These are phyloP conservation scores for Dalbergia cochinchinensis DNA, from an alignment of 306 rosid genomes.

Conservation along the genomic window DNA sequence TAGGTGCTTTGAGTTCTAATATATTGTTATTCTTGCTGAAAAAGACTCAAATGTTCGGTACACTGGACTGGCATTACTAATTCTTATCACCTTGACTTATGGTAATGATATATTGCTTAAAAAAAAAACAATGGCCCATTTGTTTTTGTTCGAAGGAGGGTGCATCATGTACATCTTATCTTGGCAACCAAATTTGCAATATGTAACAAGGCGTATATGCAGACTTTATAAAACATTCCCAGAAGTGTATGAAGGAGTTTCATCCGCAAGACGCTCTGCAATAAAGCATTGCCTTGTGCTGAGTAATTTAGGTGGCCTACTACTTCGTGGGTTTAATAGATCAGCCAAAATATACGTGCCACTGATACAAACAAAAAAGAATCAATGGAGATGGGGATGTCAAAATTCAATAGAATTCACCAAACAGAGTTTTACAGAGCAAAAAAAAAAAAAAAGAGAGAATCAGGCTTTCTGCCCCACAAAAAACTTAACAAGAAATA, in stretches of 20 bases:
- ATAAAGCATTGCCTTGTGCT: too few relatives aligned
- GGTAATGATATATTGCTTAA: not conserved
- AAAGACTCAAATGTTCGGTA: not conserved
- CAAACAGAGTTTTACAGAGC: constrained; percentile 19
- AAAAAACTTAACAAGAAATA: constrained; percentile 11
- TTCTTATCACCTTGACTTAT: not conserved
- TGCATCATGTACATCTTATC: not conserved
- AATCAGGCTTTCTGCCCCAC: constrained; percentile 19
- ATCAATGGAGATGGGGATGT: not conserved
- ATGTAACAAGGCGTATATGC: not conserved
- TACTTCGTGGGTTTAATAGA: too few relatives aligned
- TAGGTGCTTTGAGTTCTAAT: constrained; percentile 27
- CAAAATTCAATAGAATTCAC: not conserved
- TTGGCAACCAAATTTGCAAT: not conserved
- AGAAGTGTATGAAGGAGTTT: too few relatives aligned
- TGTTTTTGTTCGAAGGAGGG: not conserved
- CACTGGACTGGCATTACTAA: not conserved
- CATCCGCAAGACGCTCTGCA: too few relatives aligned
- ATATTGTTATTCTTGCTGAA: constrained; percentile 9
- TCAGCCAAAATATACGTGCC: not conserved
- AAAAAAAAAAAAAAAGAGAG: too few relatives aligned
- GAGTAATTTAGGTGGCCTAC: too few relatives aligned
- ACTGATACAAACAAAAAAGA: not conserved
- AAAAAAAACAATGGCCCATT: not conserved
- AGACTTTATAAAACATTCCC: not conserved